Conservation (phyloP, 768 basidiomycete genomes). For the Tylopilus intermedius region DNA sequence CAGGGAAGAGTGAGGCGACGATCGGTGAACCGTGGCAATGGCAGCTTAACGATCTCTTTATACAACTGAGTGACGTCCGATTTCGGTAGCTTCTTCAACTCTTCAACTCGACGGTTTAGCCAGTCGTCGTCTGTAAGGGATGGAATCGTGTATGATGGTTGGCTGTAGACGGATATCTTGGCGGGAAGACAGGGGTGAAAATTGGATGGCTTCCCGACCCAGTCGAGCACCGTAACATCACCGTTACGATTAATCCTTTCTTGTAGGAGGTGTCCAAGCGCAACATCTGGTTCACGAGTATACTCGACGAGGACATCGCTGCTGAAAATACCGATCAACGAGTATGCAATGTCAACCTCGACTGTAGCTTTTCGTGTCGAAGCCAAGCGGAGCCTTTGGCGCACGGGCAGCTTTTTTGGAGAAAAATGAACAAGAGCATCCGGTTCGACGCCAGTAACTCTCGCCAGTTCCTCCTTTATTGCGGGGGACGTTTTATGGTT, state of each 20-base stretch:
- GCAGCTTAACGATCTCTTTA: background rate
- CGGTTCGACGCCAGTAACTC: background rate
- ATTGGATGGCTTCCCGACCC: constrained; percentile 12
- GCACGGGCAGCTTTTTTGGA: constrained; percentile 1
- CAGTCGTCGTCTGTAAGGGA: background rate
- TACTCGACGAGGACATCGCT: constrained; percentile 9
- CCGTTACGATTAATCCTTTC: constrained; percentile 10
- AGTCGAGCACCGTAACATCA: constrained; percentile 17
- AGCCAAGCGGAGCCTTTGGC: constrained; percentile 10
- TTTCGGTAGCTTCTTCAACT: background rate
- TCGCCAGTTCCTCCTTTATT: background rate
- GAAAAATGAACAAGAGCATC: background rate
- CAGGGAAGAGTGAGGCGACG: background rate
- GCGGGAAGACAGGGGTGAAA: constrained; percentile 17
- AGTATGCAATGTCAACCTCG: constrained; percentile 12
- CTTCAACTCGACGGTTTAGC: background rate
- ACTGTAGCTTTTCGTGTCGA: constrained; percentile 9
- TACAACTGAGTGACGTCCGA: background rate
- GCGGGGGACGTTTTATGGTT: constrained; percentile 7
- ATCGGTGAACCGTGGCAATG: background rate
- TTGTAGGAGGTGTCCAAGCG: constrained; percentile 12
- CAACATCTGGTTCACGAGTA: background rate
- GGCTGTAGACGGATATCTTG: constrained; percentile 10
- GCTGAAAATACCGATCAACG: constrained; percentile 15
- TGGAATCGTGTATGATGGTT: background rate